Conservation (phyloP, 2,329 filamentous ascomycete genomes). For the Berkeleyomyces rouxiae region DNA sequence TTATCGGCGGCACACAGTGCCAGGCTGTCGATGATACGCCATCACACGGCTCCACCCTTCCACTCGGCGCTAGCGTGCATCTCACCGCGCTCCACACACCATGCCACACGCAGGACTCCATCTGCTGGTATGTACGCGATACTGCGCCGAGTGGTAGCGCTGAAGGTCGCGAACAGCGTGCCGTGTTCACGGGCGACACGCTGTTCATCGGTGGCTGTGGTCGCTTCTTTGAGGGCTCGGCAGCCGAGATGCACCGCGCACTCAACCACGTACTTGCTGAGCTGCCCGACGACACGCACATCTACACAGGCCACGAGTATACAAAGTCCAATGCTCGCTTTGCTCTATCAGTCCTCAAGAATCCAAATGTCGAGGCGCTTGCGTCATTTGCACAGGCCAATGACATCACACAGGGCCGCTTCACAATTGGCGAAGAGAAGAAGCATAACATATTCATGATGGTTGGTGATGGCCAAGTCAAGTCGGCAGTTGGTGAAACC, state of each 20-base stretch:
- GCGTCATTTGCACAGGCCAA: slow-evolving; percentile 62
- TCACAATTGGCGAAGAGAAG: slow-evolving; percentile 97
- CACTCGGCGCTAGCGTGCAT: slow-evolving; percentile 42
- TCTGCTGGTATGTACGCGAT: slow-evolving; percentile 87
- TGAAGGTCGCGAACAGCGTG: slow-evolving; percentile 26
- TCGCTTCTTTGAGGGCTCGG: slow-evolving; percentile 84
- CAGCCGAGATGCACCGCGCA: slow-evolving; percentile 82
- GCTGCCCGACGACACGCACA: slow-evolving; percentile 77
- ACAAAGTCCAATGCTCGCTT: slow-evolving; percentile 96
- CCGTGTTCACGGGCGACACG: slow-evolving; percentile 90
- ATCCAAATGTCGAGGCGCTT: slow-evolving; percentile 59
- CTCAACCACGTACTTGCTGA: slow-evolving; percentile 69
- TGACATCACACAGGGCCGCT: slow-evolving; percentile 80
- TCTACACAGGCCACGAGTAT: slow-evolving; percentile 94
- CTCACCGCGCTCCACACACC: slow-evolving; percentile 86
- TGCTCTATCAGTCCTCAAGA: slow-evolving; percentile 56
- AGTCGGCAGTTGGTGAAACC: slow-evolving; percentile 66
- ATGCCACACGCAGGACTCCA: slow-evolving; percentile 96
- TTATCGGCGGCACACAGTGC: slow-evolving; percentile 83
- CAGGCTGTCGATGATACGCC: slow-evolving; percentile 64
- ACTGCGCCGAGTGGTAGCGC: slow-evolving; percentile 28
- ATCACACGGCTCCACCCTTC: slow-evolving; percentile 57
- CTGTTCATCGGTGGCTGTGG: slow-evolving; percentile 91
- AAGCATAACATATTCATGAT: slow-evolving; percentile 96
- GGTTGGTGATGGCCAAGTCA: slow-evolving; percentile 63